A percentile compares a stretch with the other conserved stretches of the same genome.
Evolutionary conservation across 352 stramenopile genomes (phyloP).

Genomic region (Phytopythium ostracodes): DNA sequence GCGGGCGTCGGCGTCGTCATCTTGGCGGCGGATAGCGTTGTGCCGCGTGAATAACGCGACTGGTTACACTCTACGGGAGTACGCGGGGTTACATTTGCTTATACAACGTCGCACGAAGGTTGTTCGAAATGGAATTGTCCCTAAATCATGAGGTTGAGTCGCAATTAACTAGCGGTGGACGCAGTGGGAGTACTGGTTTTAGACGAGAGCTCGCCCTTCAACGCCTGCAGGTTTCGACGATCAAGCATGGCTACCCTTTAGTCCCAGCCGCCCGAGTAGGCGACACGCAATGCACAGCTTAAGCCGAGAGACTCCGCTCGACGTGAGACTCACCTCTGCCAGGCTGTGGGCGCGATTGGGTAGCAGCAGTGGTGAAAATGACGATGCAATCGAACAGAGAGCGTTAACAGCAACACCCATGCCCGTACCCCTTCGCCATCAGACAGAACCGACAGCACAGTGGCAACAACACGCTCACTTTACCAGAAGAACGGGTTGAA

Average conservation of each 20-base stretch:
- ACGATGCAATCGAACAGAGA: not conserved
- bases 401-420: not conserved
- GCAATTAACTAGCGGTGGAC: no score
- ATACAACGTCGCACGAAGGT: not conserved
- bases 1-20: conserved; percentile 21
- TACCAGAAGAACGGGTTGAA: conserved; percentile 82
- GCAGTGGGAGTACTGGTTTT: not conserved
- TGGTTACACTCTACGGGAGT: not conserved
- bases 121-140: not conserved
- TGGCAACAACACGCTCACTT: no score
- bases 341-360: not conserved
- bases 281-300: not conserved
- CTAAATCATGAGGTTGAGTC: not conserved
- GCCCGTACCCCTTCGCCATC: no score
- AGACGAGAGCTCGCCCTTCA: not conserved
- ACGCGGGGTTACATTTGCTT: not conserved
- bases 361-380: not conserved
- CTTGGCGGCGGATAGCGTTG: no score
- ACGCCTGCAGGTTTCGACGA: not conserved
- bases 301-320: not conserved
- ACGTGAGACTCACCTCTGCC: not conserved
- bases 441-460: no score
- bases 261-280: not conserved
- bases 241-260: not conserved
- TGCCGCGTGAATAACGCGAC: no score